Evolutionary conservation across 257 asterid species (phyloP), one percentile per base, ranked within the genome.

Genomic region (Scutellaria minor): DNA sequence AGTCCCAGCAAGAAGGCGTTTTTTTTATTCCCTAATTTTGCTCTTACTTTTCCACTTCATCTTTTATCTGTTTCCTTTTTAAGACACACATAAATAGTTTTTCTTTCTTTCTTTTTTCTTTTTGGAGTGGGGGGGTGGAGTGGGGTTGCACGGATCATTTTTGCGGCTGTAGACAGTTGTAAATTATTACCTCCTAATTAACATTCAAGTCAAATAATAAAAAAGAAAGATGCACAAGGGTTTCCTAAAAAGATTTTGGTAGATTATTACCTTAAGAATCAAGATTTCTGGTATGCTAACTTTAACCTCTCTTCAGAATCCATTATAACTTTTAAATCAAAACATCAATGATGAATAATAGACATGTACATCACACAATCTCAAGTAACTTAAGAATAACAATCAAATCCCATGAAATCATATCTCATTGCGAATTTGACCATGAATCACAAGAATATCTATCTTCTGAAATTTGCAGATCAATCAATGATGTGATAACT

Each of bases 321-420:
- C 56, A 60, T 61, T 47, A 39, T 53, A n/a, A 46, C 47, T 18
- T 31, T 63, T 24, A 40, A 73, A 68, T 35, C 46, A 59, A 58
- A 11, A 3, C 13, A 31, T 13, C 64, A 12, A 1, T 35, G 14
- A 11, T 31, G 24, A 35, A 60, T 37, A n/a, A 61, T 14, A 8
- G n/a, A 8, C 12, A 46, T 8, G 52, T 15, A 52, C 42, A 61
- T 44, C 39, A n/a, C 3, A 40, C 9, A 57, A 47, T 55, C 57
- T 42, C 47, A 54, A 22, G n/a, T 24, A 65, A 15, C 68, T 53
- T 64, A 40, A 58, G 59, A 55, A 7, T 44, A 46, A 39, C 27
- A 45, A 65, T 74, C 56, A 41, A 60, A 53, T 48, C 70, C 12
- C 48, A 60, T 20, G 41, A 62, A 52, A 74, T 42, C 64, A 56